These are phyloP conservation scores for Malassezia pachydermatis DNA, from an alignment of 1,284 basidiomycete genomes.

Conservation along the genomic window DNA sequence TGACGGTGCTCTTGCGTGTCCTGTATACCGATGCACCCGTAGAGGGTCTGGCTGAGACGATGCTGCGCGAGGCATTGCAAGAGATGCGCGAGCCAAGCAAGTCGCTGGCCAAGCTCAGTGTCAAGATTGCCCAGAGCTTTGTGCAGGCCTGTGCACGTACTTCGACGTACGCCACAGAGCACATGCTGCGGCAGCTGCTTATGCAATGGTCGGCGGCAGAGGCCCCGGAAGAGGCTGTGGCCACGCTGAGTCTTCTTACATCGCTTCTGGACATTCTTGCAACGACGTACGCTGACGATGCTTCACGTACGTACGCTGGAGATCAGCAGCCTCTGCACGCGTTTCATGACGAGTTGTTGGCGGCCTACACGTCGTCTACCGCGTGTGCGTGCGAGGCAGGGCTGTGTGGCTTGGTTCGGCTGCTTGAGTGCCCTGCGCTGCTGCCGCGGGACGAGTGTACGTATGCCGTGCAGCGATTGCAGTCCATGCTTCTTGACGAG, in stretches of 20 bases:
- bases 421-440: slow-evolving; percentile 48
- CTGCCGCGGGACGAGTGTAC: slow-evolving; percentile 64
- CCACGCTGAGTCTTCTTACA: slow-evolving; percentile 54
- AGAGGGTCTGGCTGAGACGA: slow-evolving; percentile 30
- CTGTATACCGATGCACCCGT: slow-evolving; percentile 22
- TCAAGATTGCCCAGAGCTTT: slow-evolving; percentile 26
- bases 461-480: slow-evolving; percentile 66
- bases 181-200: slow-evolving; percentile 29
- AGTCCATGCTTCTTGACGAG: slow-evolving; percentile 50
- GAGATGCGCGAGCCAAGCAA: slow-evolving; percentile 37
- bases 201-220: slow-evolving; percentile 58
- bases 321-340: slow-evolving; percentile 25
- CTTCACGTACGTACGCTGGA: too few relatives aligned
- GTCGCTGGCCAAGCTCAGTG: slow-evolving; percentile 29
- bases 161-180: slow-evolving; percentile 21
- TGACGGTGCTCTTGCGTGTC: slow-evolving; percentile 31
- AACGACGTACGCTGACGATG: too few relatives aligned
- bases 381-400: slow-evolving; percentile 23
- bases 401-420: slow-evolving; percentile 26
- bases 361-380: slow-evolving; percentile 25
- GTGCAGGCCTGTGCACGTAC: slow-evolving; percentile 29
- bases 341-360: slow-evolving; percentile 28
- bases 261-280: slow-evolving; percentile 32
- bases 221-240: slow-evolving; percentile 63
- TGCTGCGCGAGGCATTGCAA: slow-evolving; percentile 32